Conservation (phyloP, 495 filamentous ascomycete genomes). For the Hypoxylon fuscum region DNA sequence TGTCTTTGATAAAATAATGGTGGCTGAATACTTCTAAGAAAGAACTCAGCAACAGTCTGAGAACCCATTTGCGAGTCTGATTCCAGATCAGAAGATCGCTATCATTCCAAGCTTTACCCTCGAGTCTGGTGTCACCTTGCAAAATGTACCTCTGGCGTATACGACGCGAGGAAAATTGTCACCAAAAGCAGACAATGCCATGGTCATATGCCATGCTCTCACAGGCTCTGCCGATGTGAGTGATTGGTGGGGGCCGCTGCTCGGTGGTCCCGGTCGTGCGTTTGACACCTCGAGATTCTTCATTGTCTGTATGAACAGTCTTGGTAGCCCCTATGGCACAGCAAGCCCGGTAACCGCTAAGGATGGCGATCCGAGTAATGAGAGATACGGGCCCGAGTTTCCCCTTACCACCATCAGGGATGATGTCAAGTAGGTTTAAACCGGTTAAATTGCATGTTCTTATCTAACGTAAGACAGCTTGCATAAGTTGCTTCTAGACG, state of each 20-base stretch:
- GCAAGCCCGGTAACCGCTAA: constrained; percentile 93
- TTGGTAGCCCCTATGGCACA: constrained; percentile 96
- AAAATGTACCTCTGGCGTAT: constrained; percentile 93
- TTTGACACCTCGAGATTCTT: constrained; percentile 95
- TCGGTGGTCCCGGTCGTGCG: constrained; percentile 87
- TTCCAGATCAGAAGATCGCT: constrained; percentile 84
- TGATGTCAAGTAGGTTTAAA: constrained; percentile 80
- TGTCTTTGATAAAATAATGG: constrained; percentile 40
- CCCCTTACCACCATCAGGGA: constrained; percentile 94
- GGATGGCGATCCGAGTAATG: constrained; percentile 76
- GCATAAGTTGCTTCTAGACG: constrained; percentile 90
- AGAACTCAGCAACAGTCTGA: constrained; percentile 75
- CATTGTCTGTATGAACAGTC: constrained; percentile 92
- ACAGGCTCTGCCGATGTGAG: constrained; percentile 95
- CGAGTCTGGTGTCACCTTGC: constrained; percentile 87
- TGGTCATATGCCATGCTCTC: constrained; percentile 97
- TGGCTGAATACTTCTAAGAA: constrained; percentile 68
- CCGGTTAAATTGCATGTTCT: constrained; percentile 3
- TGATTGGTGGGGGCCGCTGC: constrained; percentile 98
- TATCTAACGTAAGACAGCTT: constrained; percentile 62
- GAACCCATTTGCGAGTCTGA: constrained; percentile 88
- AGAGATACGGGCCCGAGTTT: constrained; percentile 92
- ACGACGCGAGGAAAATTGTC: constrained; percentile 83
- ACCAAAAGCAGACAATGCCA: constrained; percentile 80
- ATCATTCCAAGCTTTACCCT: constrained; percentile 90